Base-by-base conservation (phyloP, 2,329 filamentous ascomycete genomes). In the Aspergillus uvarum region DNA sequence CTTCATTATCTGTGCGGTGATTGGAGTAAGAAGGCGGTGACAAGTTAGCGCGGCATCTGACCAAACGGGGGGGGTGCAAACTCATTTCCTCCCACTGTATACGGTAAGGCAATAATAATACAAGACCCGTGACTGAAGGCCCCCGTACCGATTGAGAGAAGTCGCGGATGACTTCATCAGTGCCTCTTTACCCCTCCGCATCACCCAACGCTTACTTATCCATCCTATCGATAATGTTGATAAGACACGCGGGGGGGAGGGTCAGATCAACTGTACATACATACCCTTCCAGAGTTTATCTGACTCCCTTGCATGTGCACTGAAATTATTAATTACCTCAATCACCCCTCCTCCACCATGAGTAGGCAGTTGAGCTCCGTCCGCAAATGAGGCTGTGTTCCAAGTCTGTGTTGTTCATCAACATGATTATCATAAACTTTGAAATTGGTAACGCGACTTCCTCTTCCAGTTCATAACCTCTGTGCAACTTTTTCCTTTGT, bases 241-340 rank as follows among this genome's bases (percentile, higher is more conserved):
- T 66, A 66, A 66, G 65, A 57, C 55, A 63, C 60, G 64, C 63
- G 65, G 65, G 59, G 62, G 22, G 29, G 32, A 50, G 47, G 59
- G 56, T 62, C 58, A 55, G 48, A 31, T 47, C 53, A 63, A 48
- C 55, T 29, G 50, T 48, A 26, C 24, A 44, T 61, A n/a, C 38
- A n/a, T n/a, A n/a, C n/a, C 38, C 38, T 44, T 44, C 38, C 38
- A 44, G 38, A 44, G 11, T 55, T 53, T 48, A 55, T 55, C 42
- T 47, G 5, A 22, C 64, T 62, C 64, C 66, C 66, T 68, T 68
- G 63, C 66, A 64, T 59, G 61, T 62, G 60, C 61, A 35, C 50
- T 38, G 51, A 53, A 59, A 60, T 59, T 52, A 60, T 62, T 59
- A 49, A 60, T 63, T 59, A 49, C 54, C 22, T 52, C 47, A 16